Conservation (phyloP, 2,329 filamentous ascomycete species). For the Penicillium sp. region DNA sequence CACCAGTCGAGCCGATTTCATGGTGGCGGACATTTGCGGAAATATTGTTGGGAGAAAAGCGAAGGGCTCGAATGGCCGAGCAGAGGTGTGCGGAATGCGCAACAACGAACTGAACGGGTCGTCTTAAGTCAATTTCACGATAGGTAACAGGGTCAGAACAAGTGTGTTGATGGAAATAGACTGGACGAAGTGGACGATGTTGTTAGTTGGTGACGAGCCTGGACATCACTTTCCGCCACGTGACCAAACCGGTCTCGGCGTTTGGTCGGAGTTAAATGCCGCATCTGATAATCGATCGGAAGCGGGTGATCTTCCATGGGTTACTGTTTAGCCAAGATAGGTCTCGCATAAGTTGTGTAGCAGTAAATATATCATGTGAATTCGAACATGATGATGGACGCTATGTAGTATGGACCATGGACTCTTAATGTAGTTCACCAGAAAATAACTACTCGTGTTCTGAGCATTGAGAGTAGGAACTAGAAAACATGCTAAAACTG, state of each 20-base stretch:
- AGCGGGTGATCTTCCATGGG: background rate
- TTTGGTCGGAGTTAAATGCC: conserved; percentile 17
- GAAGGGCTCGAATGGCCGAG: conserved; percentile 24
- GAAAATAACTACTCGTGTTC: background rate
- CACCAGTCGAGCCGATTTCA: conserved; percentile 39
- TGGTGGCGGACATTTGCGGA: conserved; percentile 37
- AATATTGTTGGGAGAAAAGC: conserved; percentile 23
- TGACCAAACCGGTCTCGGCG: conserved; percentile 20
- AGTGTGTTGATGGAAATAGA: background rate
- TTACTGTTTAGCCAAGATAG: background rate
- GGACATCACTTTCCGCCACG: conserved; percentile 20
- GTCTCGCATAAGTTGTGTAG: background rate
- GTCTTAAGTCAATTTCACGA: conserved; percentile 2
- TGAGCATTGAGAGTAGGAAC: background rate
- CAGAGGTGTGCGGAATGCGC: conserved; percentile 13
- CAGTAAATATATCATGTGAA: background rate
- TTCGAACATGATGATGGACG: background rate
- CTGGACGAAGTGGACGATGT: conserved; percentile 12
- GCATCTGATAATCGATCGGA: background rate
- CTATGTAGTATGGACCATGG: background rate
- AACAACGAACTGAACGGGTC: conserved; percentile 9
- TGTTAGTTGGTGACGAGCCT: conserved; percentile 10
- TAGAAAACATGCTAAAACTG: background rate
- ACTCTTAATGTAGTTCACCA: too few species aligned
- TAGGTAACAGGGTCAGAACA: conserved; percentile 1